These are phyloP conservation scores for Candida quercuum DNA, from an alignment of 805 yeast genomes.

Conservation along the genomic window DNA sequence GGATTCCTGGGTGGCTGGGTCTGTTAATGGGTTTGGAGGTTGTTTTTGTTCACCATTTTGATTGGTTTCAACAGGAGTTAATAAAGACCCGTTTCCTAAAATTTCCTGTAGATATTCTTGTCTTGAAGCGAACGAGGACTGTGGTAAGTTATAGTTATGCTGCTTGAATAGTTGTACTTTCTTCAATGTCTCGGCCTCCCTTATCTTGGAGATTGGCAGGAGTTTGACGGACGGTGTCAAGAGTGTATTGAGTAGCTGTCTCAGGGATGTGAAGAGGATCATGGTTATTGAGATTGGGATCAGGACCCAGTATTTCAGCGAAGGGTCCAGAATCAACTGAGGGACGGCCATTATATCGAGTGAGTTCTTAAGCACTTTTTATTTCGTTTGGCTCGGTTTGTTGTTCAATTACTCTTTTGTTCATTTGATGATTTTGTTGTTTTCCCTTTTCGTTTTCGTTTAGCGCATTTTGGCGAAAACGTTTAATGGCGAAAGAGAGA, in stretches of 20 bases:
- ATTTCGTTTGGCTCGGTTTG: neutral
- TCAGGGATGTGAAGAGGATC: slow-evolving; percentile 78
- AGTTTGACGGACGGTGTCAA: slow-evolving; percentile 52
- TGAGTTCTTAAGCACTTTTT: neutral
- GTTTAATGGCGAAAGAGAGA: neutral
- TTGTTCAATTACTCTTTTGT: neutral
- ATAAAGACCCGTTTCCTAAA: slow-evolving; percentile 48
- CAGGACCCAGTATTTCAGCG: slow-evolving; percentile 82
- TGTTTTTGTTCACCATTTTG: slow-evolving; percentile 27
- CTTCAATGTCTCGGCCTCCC: slow-evolving; percentile 60
- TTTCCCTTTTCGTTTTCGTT: too few relatives aligned
- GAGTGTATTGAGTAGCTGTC: slow-evolving; percentile 62
- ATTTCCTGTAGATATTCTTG: slow-evolving; percentile 41
- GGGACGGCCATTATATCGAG: slow-evolving; percentile 29
- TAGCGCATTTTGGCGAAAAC: neutral
- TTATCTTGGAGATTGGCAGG: slow-evolving; percentile 42
- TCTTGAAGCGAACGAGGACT: slow-evolving; percentile 47
- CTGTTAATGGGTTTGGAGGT: slow-evolving; percentile 57
- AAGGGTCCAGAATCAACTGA: slow-evolving; percentile 70
- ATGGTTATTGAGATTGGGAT: slow-evolving; percentile 85
- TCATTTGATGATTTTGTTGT: neutral
- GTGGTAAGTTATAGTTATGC: slow-evolving; percentile 48
- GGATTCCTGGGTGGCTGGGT: slow-evolving; percentile 66
- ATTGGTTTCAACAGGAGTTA: slow-evolving; percentile 39
- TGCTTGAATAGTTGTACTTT: slow-evolving; percentile 53